Evolutionary conservation across 306 rosid species (phyloP).

Genomic region (Quercus bicolor): DNA sequence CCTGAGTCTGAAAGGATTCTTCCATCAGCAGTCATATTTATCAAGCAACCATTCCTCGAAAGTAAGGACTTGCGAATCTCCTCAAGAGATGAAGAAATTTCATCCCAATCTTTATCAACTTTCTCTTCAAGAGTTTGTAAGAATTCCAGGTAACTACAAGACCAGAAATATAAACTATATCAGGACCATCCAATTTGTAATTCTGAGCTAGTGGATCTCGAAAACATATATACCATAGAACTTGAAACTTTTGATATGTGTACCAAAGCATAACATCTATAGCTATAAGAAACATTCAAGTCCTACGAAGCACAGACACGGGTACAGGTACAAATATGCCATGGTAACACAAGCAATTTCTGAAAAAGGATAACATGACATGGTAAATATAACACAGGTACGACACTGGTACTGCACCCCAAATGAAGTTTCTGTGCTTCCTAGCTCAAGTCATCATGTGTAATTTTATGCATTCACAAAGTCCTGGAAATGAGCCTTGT

Average conservation of each 20-base stretch:
- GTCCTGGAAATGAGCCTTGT: neutral
- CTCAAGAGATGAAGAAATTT: constrained; percentile 82
- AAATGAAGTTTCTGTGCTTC: too few species aligned
- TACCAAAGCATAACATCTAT: neutral
- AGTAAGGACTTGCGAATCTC: constrained; percentile 78
- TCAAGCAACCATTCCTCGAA: constrained; percentile 69
- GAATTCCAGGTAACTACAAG: constrained; percentile 79
- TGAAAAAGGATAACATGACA: too few species aligned
- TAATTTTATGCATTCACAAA: neutral
- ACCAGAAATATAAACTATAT: constrained; percentile 13
- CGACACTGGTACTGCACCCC: too few species aligned
- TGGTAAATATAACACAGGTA: too few species aligned
- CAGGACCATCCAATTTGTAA: constrained; percentile 7
- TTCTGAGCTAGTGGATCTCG: neutral
- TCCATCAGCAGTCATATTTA: constrained; percentile 79
- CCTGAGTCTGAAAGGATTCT: constrained; percentile 52
- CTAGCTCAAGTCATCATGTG: neutral
- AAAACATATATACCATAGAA: constrained; percentile 11
- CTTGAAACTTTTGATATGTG: neutral
- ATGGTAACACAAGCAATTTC: too few species aligned
- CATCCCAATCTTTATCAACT: constrained; percentile 84
- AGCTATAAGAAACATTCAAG: neutral
- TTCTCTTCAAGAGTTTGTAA: constrained; percentile 76
- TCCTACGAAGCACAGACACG: neutral
- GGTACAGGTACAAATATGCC: too few species aligned